Conservation (phyloP, 202 grass and related monocot species). For the Zoysia matrella region DNA sequence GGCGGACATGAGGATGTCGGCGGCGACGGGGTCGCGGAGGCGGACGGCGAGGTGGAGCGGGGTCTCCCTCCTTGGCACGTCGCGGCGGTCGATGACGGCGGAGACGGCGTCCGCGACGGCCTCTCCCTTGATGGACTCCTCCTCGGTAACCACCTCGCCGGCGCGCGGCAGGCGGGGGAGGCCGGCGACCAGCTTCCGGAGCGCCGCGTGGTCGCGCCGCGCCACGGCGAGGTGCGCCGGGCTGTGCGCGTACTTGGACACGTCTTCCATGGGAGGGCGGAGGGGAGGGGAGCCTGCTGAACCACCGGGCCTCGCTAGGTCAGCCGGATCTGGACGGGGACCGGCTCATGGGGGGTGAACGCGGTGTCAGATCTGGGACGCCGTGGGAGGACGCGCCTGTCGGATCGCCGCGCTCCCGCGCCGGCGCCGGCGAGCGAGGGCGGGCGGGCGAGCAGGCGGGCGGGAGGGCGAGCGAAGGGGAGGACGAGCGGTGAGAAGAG, state of each 20-base stretch:
- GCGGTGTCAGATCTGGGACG: conserved; percentile 32
- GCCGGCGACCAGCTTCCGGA: conserved; percentile 49
- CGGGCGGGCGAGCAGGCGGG: neutral
- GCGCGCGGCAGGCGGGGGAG: conserved; percentile 75
- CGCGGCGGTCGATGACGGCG: conserved; percentile 72
- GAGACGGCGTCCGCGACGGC: conserved; percentile 68
- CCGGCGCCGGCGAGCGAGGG: conserved; percentile 32
- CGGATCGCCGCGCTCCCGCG: conserved; percentile 31
- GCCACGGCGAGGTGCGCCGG: conserved; percentile 77
- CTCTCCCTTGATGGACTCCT: conserved; percentile 77
- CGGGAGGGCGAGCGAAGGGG: neutral
- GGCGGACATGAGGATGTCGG: conserved; percentile 83
- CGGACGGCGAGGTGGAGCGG: conserved; percentile 93
- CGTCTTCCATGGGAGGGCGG: conserved; percentile 78
- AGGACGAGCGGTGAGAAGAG: conserved; percentile 12
- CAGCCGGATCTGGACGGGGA: conserved; percentile 29
- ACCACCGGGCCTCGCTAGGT: conserved; percentile 6
- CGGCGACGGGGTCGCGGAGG: conserved; percentile 76
- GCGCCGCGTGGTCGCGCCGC: conserved; percentile 65
- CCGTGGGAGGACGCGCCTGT: neutral
- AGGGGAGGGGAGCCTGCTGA: neutral
- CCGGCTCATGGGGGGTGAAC: conserved; percentile 2
- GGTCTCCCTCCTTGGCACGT: conserved; percentile 83
- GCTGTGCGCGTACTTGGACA: conserved; percentile 82
- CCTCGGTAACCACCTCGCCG: conserved; percentile 73